Evolutionary conservation across 768 basidiomycete genomes (phyloP).

Genomic region (Suillus americanus): DNA sequence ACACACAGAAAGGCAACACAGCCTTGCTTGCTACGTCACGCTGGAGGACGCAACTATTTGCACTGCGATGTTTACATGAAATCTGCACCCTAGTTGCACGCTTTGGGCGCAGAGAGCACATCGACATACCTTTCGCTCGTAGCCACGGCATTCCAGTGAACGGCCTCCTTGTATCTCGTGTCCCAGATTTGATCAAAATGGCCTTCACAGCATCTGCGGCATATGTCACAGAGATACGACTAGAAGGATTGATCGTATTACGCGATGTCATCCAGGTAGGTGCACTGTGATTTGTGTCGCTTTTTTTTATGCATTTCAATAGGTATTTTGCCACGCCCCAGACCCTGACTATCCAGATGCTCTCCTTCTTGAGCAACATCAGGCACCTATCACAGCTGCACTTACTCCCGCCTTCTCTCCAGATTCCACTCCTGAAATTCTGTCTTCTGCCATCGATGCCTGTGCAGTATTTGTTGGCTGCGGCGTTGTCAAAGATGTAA

Average conservation of each 20-base stretch:
- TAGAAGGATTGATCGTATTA: constrained; percentile 87
- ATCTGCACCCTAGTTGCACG: constrained; percentile 76
- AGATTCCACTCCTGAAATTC: constrained; percentile 93
- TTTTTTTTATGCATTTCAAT: constrained; percentile 9
- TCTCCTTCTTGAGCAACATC: constrained; percentile 91
- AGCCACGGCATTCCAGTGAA: constrained; percentile 54
- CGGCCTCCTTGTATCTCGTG: constrained; percentile 76
- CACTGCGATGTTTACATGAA: constrained; percentile 86
- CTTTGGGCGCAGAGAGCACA: constrained; percentile 78
- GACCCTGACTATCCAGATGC: constrained; percentile 94
- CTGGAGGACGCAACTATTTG: constrained; percentile 97
- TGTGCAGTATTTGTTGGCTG: constrained; percentile 96
- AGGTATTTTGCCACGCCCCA: constrained; percentile 85
- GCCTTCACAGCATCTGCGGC: constrained; percentile 97
- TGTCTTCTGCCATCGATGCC: constrained; percentile 88
- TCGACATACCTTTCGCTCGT: constrained; percentile 74
- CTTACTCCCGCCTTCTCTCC: constrained; percentile 95
- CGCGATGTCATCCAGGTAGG: constrained; percentile 88
- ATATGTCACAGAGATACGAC: constrained; percentile 91
- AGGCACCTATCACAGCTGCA: constrained; percentile 97
- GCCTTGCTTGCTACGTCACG: constrained; percentile 62
- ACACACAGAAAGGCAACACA: constrained; percentile 32
- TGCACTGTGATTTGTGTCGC: not conserved
- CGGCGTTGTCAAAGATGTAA: constrained; percentile 88
- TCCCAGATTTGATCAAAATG: constrained; percentile 95